These are phyloP conservation scores for Rosa chinensis DNA, from an alignment of 306 rosid species.

Conservation along the genomic window DNA sequence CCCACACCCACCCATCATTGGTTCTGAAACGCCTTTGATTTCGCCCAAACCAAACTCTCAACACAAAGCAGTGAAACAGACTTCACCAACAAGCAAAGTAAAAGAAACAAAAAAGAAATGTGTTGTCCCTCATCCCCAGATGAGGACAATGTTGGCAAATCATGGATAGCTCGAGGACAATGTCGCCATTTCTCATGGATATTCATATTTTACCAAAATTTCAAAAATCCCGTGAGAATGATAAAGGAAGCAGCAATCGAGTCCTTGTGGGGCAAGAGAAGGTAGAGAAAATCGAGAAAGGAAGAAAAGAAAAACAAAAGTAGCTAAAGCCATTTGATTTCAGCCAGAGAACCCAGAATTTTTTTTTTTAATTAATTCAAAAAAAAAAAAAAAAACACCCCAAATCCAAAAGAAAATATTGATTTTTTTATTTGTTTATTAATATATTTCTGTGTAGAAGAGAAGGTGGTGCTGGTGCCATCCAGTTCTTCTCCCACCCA, in stretches of 20 bases:
- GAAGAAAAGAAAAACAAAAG: background rate
- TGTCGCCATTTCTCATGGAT: background rate
- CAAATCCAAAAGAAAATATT: background rate
- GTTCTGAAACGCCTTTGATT: background rate
- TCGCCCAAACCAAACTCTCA: slow-evolving; percentile 3
- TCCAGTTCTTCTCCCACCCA: slow-evolving; percentile 40
- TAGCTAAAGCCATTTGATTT: slow-evolving; percentile 26
- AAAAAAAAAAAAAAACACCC: background rate
- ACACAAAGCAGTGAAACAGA: slow-evolving; percentile 24
- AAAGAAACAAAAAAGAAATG: background rate
- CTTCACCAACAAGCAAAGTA: slow-evolving; percentile 1
- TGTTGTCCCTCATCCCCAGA: background rate
- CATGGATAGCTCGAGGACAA: background rate
- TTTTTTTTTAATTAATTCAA: background rate
- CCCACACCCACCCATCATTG: background rate
- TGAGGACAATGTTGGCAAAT: background rate
- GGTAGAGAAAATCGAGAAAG: slow-evolving; percentile 43
- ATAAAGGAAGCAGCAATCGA: slow-evolving; percentile 21
- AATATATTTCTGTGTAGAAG: slow-evolving; percentile 36
- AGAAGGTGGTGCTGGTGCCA: slow-evolving; percentile 53
- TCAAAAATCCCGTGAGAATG: background rate
- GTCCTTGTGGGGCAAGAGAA: slow-evolving; percentile 35
- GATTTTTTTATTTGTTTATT: slow-evolving; percentile 3
- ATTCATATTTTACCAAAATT: background rate
- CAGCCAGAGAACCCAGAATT: slow-evolving; percentile 34